A percentile compares a stretch with the other conserved stretches of the same genome.
Evolutionary conservation across 352 stramenopile genomes (phyloP).

Genomic region (Phytopythium litorale): DNA sequence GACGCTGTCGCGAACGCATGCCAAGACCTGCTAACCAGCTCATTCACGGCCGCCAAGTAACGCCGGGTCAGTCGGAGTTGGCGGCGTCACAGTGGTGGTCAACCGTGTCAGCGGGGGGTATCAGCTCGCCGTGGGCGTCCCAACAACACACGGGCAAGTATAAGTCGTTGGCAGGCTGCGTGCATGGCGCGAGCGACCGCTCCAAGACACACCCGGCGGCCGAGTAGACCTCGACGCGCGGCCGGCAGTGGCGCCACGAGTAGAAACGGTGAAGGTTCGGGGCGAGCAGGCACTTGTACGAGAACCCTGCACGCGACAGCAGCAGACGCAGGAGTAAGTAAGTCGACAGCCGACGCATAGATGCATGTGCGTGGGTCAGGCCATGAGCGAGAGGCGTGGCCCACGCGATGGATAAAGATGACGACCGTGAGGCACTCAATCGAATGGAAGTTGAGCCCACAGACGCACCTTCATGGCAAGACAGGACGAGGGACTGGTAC

Average conservation of each 20-base stretch:
- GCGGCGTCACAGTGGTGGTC: background rate
- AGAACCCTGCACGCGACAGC: conserved; percentile 13
- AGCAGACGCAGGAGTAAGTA: background rate
- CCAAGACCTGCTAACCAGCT: conserved; percentile 21
- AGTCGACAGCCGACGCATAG: background rate
- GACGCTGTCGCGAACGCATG: conserved; percentile 38
- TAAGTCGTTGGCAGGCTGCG: conserved; percentile 16
- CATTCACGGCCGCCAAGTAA: background rate
- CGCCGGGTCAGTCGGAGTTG: background rate
- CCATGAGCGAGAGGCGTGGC: background rate
- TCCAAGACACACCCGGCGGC: conserved; percentile 37
- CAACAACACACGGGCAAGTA: conserved; percentile 58
- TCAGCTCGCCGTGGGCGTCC: conserved; percentile 27
- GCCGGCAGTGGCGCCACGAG: conserved; percentile 18
- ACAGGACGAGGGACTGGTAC: conserved; percentile 30
- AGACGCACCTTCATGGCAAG: conserved; percentile 21
- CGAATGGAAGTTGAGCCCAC: background rate
- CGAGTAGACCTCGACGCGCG: conserved; percentile 56
- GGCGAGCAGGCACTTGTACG: conserved; percentile 35
- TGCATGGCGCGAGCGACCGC: conserved; percentile 18
- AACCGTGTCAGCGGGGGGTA: background rate
- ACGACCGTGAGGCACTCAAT: background rate
- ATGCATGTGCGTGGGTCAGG: background rate
- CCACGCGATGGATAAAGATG: background rate
- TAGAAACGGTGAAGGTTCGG: conserved; percentile 17